A percentile compares a stretch with the other conserved stretches of the same genome.
Conservation (phyloP, 129 eudicot genomes). For the Artemisia annua region DNA sequence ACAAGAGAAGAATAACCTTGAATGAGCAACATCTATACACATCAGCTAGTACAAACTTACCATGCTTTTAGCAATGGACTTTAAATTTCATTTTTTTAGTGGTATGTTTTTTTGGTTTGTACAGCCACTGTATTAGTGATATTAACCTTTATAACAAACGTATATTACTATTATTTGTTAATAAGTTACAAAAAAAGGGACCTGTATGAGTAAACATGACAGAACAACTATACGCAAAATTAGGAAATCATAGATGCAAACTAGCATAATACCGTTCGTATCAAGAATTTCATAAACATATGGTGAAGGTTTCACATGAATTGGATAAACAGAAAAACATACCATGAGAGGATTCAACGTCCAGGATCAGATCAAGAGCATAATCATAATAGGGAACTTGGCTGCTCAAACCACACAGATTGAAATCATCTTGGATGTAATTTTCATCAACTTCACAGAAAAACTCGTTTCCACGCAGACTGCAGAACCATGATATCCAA, state of each 20-base stretch:
- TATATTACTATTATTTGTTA: not conserved
- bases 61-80: too few relatives aligned
- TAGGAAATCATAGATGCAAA: not conserved
- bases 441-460: conserved; percentile 93
- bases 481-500: conserved; percentile 96
- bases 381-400: conserved; percentile 89
- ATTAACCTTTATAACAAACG: not conserved
- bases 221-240: not conserved
- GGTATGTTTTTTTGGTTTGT: too few relatives aligned
- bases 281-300: not conserved
- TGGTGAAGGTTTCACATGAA: not conserved
- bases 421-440: conserved; percentile 92
- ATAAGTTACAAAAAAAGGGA: not conserved
- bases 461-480: conserved; percentile 87
- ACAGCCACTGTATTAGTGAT: too few relatives aligned
- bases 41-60: too few relatives aligned
- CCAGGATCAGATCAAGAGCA: conserved; percentile 86
- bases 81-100: too few relatives aligned
- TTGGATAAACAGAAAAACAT: conserved; percentile 17
- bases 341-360: conserved; percentile 89
- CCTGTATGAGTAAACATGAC: not conserved
- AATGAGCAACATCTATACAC: too few relatives aligned
- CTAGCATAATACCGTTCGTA: not conserved
- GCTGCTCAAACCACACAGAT: conserved; percentile 83
- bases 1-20: too few relatives aligned